A percentile compares a stretch with the other conserved stretches of the same genome.
phyloP scores from a whole-genome alignment of 2,329 filamentous ascomycete genomes.

The Aureobasidium sp. region DNA sequence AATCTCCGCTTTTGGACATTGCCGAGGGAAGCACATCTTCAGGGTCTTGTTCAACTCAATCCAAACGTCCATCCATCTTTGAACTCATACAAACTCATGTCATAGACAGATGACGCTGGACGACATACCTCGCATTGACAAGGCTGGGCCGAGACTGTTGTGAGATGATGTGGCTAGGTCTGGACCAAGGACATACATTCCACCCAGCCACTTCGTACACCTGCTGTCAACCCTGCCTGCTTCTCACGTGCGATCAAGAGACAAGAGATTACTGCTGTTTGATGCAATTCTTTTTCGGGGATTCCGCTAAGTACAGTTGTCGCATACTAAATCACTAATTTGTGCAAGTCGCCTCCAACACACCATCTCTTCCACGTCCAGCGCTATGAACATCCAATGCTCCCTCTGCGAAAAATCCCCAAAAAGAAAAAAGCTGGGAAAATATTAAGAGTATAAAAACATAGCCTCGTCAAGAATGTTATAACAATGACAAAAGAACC shows the following conservation, averaged over 20 bases:
- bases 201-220: neutral
- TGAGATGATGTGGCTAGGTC: neutral
- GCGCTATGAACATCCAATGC: constrained; percentile 12
- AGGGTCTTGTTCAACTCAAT: neutral
- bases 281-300: neutral
- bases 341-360: constrained; percentile 3
- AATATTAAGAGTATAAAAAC: neutral
- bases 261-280: neutral
- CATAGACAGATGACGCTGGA: neutral
- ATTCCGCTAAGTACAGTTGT: constrained; percentile 7
- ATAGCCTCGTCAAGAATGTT: constrained; percentile 5
- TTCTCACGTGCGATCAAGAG: neutral
- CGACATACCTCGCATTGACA: neutral
- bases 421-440: neutral
- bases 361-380: neutral
- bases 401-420: neutral
- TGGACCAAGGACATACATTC: neutral
- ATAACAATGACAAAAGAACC: neutral
- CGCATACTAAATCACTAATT: constrained; percentile 7
- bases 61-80: neutral
- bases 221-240: neutral
- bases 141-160: neutral
- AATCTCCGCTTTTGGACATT: neutral
- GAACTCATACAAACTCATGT: neutral
- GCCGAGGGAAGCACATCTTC: constrained; percentile 3